A percentile compares a stretch with the other conserved stretches of the same genome.
Evolutionary conservation across 1,284 basidiomycete species (phyloP).

Genomic region (Tylopilus orsonianus): DNA sequence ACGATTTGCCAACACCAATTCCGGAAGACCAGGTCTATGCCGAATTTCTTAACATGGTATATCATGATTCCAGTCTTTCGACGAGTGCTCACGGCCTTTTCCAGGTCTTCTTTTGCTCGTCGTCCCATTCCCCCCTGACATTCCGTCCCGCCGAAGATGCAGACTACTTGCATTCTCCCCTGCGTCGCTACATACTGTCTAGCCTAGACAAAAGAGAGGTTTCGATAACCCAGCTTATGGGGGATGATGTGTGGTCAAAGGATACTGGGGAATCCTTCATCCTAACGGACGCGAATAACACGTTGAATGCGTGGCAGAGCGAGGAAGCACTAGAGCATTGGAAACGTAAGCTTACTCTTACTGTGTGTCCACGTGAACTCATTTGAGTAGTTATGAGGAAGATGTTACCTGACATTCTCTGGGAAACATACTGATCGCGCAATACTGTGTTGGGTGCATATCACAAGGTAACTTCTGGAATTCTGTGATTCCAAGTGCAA

Average conservation of each 20-base stretch:
- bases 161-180: constrained; percentile 67
- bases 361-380: constrained; percentile 6
- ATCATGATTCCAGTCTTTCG: constrained; percentile 21
- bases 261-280: constrained; percentile 46
- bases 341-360: constrained; percentile 53
- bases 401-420: constrained; percentile 36
- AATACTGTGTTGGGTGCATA: neutral
- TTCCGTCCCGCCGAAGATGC: constrained; percentile 58
- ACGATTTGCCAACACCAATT: constrained; percentile 55
- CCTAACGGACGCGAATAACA: constrained; percentile 61
- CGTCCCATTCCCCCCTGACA: constrained; percentile 53
- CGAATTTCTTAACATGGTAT: constrained; percentile 76
- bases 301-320: constrained; percentile 60
- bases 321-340: constrained; percentile 69
- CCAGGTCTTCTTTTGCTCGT: constrained; percentile 79
- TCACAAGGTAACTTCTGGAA: neutral
- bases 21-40: constrained; percentile 46
- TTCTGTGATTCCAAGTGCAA: neutral
- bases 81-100: constrained; percentile 10
- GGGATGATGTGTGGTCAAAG: constrained; percentile 31
- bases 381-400: constrained; percentile 38
- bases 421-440: constrained; percentile 36
- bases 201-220: constrained; percentile 53
- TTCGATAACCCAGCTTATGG: constrained; percentile 46
- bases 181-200: constrained; percentile 56